Evolutionary conservation across 805 yeast genomes (phyloP).

Genomic region (Candida qinlingensis): DNA sequence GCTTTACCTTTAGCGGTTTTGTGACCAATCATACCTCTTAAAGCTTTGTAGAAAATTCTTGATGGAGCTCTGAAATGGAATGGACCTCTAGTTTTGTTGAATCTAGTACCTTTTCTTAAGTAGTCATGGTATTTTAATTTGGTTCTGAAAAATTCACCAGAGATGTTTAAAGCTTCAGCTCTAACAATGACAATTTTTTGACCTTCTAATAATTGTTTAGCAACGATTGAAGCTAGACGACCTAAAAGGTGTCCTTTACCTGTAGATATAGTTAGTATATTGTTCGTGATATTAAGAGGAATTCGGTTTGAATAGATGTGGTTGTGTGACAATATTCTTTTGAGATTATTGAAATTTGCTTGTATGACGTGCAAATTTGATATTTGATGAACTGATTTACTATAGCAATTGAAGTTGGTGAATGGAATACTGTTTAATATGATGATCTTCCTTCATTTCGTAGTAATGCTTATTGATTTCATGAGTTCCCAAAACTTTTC

Average conservation of each 20-base stretch:
- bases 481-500: no score
- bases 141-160: constrained; percentile 99
- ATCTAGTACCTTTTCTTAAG: constrained; percentile 98
- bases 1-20: constrained; percentile 99
- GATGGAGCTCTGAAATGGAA: constrained; percentile 99
- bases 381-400: no score
- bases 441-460: no score
- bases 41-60: constrained; percentile 98
- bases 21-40: constrained; percentile 99
- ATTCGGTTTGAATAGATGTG: background rate
- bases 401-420: no score
- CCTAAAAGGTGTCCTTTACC: constrained; percentile 99
- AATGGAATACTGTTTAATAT: no score
- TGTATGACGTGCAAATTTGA: no score
- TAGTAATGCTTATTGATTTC: no score
- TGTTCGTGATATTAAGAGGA: background rate
- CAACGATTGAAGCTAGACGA: constrained; percentile 97
- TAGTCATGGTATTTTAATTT: constrained; percentile 99
- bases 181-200: constrained; percentile 97
- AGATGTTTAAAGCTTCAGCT: constrained; percentile 95
- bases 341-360: background rate
- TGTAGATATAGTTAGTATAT: constrained; percentile 26
- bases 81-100: constrained; percentile 98
- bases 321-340: background rate
- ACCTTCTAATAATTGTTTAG: constrained; percentile 97